Percentiles rank a stretch among this genome's conserved stretches.
Conservation (phyloP, 2,329 filamentous ascomycete genomes). For the Talaromyces sp. region DNA sequence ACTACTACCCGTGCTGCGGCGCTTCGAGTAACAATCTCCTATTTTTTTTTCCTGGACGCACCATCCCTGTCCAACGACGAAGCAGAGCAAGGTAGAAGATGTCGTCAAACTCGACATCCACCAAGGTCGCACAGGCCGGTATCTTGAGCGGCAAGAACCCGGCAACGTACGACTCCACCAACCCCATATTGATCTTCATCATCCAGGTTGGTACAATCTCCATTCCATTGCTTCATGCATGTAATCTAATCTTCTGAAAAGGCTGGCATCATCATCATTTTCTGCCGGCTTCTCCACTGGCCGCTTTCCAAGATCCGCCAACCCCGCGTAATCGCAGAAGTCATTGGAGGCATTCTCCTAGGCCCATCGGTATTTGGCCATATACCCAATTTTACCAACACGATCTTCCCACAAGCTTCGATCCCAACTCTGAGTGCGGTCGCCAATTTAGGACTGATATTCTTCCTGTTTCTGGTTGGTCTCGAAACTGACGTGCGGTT, state of each 20-base stretch:
- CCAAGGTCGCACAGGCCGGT: slow-evolving; percentile 57
- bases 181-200: slow-evolving; percentile 73
- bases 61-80: neutral
- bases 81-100: neutral
- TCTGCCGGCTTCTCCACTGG: slow-evolving; percentile 71
- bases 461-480: slow-evolving; percentile 85
- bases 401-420: slow-evolving; percentile 73
- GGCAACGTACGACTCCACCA: slow-evolving; percentile 63
- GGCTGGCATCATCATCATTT: slow-evolving; percentile 69
- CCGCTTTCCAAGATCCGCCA: slow-evolving; percentile 74
- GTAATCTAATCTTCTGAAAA: slow-evolving; percentile 31
- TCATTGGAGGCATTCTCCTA: slow-evolving; percentile 78
- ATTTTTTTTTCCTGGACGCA: too few relatives aligned
- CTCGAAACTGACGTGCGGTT: slow-evolving; percentile 80
- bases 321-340: slow-evolving; percentile 78
- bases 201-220: slow-evolving; percentile 56
- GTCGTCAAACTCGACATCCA: slow-evolving; percentile 32
- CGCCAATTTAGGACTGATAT: slow-evolving; percentile 76
- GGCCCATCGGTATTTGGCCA: slow-evolving; percentile 85
- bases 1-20: too few relatives aligned
- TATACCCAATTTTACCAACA: slow-evolving; percentile 70
- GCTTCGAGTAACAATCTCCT: too few relatives aligned
- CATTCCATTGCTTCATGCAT: neutral
- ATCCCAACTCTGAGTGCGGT: slow-evolving; percentile 73
- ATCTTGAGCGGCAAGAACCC: slow-evolving; percentile 70